Evolutionary conservation across 352 stramenopile genomes (phyloP).

Genomic region (Globisporangium cylindrosporum): DNA sequence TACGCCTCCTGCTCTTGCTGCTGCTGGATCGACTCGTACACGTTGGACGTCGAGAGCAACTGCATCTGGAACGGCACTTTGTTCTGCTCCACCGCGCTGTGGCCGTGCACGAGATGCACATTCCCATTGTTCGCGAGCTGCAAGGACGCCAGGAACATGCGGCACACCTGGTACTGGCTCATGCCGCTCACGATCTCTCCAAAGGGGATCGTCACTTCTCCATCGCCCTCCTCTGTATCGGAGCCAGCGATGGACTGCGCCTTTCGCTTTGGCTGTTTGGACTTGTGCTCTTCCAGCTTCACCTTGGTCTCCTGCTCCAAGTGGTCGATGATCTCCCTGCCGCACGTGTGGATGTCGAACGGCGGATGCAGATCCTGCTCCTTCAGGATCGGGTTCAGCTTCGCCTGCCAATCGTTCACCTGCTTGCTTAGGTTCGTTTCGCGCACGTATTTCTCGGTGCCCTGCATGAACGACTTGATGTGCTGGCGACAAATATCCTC

Average conservation of each 20-base stretch:
- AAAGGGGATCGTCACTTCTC: conserved; percentile 41
- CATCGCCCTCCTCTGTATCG: conserved; percentile 10
- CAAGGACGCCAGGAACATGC: conserved; percentile 88
- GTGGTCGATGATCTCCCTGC: conserved; percentile 52
- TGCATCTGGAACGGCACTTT: conserved; percentile 69
- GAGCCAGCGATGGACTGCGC: conserved; percentile 22
- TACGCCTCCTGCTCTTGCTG: not conserved
- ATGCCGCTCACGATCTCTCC: conserved; percentile 52
- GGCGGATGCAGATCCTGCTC: conserved; percentile 61
- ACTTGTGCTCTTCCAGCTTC: conserved; percentile 21
- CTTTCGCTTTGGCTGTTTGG: conserved; percentile 32
- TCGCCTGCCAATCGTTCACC: conserved; percentile 77
- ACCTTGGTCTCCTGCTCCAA: conserved; percentile 36
- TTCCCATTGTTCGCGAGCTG: conserved; percentile 91
- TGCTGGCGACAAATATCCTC: conserved; percentile 77
- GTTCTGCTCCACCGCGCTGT: conserved; percentile 52
- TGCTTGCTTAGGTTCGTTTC: conserved; percentile 69
- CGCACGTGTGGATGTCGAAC: conserved; percentile 79
- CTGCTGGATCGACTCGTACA: conserved; percentile 56
- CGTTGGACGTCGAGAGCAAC: conserved; percentile 53
- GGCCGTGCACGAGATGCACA: conserved; percentile 74
- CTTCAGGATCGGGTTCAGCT: conserved; percentile 63
- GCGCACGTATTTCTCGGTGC: conserved; percentile 75
- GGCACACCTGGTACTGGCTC: conserved; percentile 79
- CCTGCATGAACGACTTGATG: conserved; percentile 77